Evolutionary conservation across 1,284 basidiomycete species (phyloP).

Genomic region (Vanrija sp.): DNA sequence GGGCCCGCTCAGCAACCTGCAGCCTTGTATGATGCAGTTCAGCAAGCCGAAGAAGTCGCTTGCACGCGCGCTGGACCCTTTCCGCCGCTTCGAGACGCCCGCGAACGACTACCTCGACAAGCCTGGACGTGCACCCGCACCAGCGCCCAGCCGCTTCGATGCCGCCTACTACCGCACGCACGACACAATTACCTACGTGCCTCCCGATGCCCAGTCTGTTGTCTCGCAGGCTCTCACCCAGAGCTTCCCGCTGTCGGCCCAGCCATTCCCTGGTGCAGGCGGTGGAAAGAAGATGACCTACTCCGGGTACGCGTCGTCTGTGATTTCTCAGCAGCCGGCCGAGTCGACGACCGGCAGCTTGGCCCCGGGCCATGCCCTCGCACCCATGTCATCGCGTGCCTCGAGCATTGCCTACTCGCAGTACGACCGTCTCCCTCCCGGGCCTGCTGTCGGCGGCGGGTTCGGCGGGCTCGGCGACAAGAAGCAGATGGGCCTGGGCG

Average conservation of each 20-base stretch:
- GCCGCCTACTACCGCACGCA: constrained; percentile 92
- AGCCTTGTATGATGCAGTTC: constrained; percentile 98
- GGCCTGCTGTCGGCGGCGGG: neutral
- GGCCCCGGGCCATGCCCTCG: constrained; percentile 14
- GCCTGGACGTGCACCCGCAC: constrained; percentile 55
- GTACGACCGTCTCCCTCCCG: constrained; percentile 60
- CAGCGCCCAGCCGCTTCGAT: constrained; percentile 83
- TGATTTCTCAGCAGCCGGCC: constrained; percentile 80
- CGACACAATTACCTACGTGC: constrained; percentile 89
- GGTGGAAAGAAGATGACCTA: constrained; percentile 58
- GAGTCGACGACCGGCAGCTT: constrained; percentile 61
- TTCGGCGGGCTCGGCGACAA: constrained; percentile 6
- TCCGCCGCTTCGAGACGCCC: constrained; percentile 70
- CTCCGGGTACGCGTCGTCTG: constrained; percentile 80
- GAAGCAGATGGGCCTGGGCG: constrained; percentile 12
- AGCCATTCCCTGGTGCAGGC: constrained; percentile 54
- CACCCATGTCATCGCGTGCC: constrained; percentile 20
- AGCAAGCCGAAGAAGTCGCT: constrained; percentile 85
- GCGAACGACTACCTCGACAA: constrained; percentile 62
- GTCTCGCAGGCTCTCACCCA: constrained; percentile 85
- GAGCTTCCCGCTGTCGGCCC: constrained; percentile 65
- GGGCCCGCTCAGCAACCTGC: constrained; percentile 91
- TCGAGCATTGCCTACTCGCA: constrained; percentile 73
- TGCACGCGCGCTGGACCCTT: constrained; percentile 81
- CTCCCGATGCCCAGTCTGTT: constrained; percentile 87